Evolutionary conservation across 2,329 filamentous ascomycete species (phyloP).

Genomic region (Cercospora sojina): DNA sequence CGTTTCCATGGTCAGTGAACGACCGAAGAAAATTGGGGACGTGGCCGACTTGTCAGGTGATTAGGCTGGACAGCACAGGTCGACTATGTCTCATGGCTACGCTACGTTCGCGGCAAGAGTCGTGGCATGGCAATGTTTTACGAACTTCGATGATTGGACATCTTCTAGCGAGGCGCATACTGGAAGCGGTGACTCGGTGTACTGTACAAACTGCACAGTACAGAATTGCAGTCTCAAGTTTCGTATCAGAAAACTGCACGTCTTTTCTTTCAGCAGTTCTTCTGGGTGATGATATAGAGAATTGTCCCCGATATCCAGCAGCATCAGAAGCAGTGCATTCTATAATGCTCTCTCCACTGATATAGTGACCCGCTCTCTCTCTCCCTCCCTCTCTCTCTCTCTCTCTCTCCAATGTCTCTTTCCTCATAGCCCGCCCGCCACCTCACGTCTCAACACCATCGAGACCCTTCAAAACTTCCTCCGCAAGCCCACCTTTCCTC

Average conservation of each 20-base stretch:
- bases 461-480: conserved; percentile 80
- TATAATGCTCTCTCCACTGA: neutral
- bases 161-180: neutral
- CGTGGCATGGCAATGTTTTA: neutral
- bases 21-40: conserved; percentile 3
- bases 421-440: too few relatives aligned
- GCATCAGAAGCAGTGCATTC: neutral
- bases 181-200: neutral
- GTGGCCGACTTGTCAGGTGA: neutral
- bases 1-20: neutral
- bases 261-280: neutral
- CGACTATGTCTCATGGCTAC: neutral
- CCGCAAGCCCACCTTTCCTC: conserved; percentile 74
- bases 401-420: neutral
- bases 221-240: neutral
- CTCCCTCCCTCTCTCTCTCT: too few relatives aligned
- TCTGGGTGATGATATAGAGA: neutral
- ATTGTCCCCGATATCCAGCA: neutral
- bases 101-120: neutral
- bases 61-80: neutral
- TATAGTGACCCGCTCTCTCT: too few relatives aligned
- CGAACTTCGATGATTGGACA: neutral
- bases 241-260: neutral
- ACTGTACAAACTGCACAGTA: neutral
- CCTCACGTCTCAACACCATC: conserved; percentile 64